A percentile compares a stretch with the other conserved stretches of the same genome.
phyloP scores from a whole-genome alignment of 805 yeast genomes.

The Candida oleophila region DNA sequence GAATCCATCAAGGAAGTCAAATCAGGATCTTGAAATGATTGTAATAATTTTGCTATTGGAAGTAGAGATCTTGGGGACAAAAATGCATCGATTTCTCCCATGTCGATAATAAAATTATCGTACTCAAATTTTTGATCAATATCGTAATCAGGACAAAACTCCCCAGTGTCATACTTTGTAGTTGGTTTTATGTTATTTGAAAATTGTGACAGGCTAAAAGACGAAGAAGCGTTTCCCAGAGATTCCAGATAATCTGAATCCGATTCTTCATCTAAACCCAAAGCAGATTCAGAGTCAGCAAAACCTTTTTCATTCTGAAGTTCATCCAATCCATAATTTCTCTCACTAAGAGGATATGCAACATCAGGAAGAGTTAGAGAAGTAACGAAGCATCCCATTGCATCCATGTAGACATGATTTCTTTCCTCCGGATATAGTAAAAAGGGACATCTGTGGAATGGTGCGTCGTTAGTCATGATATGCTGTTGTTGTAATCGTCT shows the following conservation, averaged over 20 bases:
- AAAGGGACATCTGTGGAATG: constrained; percentile 79
- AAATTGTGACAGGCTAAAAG: constrained; percentile 8
- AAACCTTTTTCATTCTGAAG: constrained; percentile 39
- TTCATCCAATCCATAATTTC: constrained; percentile 15
- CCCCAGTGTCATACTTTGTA: constrained; percentile 25
- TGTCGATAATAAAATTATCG: constrained; percentile 52
- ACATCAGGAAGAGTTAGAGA: constrained; percentile 64
- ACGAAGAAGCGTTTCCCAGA: constrained; percentile 4
- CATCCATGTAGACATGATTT: constrained; percentile 45
- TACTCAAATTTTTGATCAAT: constrained; percentile 45
- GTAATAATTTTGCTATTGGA: constrained; percentile 35
- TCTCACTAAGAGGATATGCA: constrained; percentile 54
- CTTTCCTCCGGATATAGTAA: constrained; percentile 54
- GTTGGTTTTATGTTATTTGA: constrained; percentile 19
- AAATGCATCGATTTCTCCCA: constrained; percentile 50
- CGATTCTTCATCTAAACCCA: constrained; percentile 12
- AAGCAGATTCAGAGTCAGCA: constrained; percentile 16
- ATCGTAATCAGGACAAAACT: constrained; percentile 28
- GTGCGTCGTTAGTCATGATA: constrained; percentile 70
- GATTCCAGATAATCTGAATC: constrained; percentile 5
- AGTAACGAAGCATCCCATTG: constrained; percentile 54
- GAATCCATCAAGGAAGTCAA: constrained; percentile 57
- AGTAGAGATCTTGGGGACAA: constrained; percentile 46
- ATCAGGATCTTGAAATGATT: constrained; percentile 33
- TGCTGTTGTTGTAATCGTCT: constrained; percentile 61